A percentile compares a stretch with the other conserved stretches of the same genome.
These are phyloP conservation scores for Aspergillus heteromorphus DNA, from an alignment of 495 filamentous ascomycete species.

Conservation along the genomic window DNA sequence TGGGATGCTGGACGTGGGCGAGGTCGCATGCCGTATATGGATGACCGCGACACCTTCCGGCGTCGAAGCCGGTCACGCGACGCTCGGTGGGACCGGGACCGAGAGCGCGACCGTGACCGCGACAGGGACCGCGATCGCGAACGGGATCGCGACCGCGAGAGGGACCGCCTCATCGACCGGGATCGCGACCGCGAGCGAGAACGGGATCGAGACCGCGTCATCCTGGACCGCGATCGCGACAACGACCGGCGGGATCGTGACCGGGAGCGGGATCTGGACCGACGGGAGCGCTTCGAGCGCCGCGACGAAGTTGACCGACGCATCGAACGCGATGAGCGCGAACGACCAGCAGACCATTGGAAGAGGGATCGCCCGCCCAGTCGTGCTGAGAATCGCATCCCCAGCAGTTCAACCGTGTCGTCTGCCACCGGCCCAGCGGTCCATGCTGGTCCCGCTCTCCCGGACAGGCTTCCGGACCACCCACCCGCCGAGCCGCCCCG, in stretches of 20 bases:
- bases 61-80: constrained; percentile 67
- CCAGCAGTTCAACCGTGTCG: constrained; percentile 24
- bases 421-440: constrained; percentile 10
- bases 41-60: constrained; percentile 56
- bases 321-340: constrained; percentile 47
- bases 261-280: constrained; percentile 30
- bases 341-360: constrained; percentile 54
- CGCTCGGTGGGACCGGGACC: constrained; percentile 47
- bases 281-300: constrained; percentile 43
- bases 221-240: constrained; percentile 31
- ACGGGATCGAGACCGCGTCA: constrained; percentile 27
- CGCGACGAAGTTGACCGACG: constrained; percentile 42
- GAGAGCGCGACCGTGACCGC: constrained; percentile 34
- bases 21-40: constrained; percentile 47
- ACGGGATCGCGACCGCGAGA: constrained; percentile 32
- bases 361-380: constrained; percentile 45
- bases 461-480: constrained; percentile 24
- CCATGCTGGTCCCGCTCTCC: constrained; percentile 10
- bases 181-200: constrained; percentile 20
- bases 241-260: constrained; percentile 32
- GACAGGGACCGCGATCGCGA: constrained; percentile 35
- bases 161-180: constrained; percentile 25
- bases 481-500: constrained; percentile 37
- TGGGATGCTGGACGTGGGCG: constrained; percentile 59
- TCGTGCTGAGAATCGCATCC: constrained; percentile 38